Evolutionary conservation across 2,329 filamentous ascomycete genomes (phyloP).

Genomic region (Clonostachys rosea): DNA sequence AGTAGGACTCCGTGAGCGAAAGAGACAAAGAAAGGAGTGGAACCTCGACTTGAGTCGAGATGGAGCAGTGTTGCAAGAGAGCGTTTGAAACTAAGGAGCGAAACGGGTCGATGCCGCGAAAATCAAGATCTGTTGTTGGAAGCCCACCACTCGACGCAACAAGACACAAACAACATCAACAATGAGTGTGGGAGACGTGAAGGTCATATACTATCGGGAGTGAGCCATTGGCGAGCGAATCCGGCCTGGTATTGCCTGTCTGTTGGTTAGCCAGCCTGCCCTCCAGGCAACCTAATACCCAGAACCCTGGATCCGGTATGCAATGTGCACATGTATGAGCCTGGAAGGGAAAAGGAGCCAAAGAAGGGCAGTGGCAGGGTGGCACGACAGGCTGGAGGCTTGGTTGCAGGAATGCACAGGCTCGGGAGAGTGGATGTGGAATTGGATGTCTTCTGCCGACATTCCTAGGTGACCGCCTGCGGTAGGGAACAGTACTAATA

Average conservation of each 20-base stretch:
- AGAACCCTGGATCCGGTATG: no score
- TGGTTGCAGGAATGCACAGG: conserved; percentile 1
- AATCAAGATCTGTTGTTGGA: neutral
- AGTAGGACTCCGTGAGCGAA: neutral
- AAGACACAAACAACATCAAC: neutral
- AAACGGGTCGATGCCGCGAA: neutral
- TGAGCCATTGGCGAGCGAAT: no score
- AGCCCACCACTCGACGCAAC: neutral
- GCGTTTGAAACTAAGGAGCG: neutral
- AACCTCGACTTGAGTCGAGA: conserved; percentile 1
- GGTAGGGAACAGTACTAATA: no score
- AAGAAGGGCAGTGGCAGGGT: neutral
- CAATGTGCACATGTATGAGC: no score
- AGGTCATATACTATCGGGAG: neutral
- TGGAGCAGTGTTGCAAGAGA: neutral
- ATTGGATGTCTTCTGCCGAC: neutral
- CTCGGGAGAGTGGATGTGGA: neutral
- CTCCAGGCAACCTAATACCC: no score
- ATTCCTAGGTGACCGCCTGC: neutral
- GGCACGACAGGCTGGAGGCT: neutral
- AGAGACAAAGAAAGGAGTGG: conserved; percentile 8
- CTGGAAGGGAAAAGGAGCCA: neutral
- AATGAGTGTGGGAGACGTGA: conserved; percentile 1
- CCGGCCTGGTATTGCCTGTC: no score
- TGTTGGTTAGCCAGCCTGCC: no score